Evolutionary conservation across 129 eudicot species (phyloP).

Genomic region (sunflower (Helianthus annuus)): DNA sequence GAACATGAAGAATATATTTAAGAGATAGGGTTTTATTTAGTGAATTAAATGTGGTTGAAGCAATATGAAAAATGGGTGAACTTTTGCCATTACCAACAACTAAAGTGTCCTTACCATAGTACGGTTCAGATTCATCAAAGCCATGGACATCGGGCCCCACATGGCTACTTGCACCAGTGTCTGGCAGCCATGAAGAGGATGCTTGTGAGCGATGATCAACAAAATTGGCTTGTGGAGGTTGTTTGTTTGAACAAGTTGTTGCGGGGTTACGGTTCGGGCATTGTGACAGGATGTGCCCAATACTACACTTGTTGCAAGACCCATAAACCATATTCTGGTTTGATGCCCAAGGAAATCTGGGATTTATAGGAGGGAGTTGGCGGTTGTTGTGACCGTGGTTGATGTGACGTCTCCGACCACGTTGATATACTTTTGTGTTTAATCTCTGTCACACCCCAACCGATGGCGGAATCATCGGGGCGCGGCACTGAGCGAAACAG

Average conservation of each 20-base stretch:
- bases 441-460: too few relatives aligned
- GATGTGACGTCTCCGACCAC: not conserved
- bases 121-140: too few relatives aligned
- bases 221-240: conserved; percentile 2
- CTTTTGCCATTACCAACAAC: too few relatives aligned
- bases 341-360: conserved; percentile 7
- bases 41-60: too few relatives aligned
- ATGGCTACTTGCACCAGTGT: not conserved
- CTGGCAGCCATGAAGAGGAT: not conserved
- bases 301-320: not conserved
- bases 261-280: not conserved
- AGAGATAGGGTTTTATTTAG: too few relatives aligned
- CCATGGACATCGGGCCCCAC: not conserved
- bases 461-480: too few relatives aligned
- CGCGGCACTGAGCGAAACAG: too few relatives aligned
- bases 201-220: not conserved
- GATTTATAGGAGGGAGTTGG: not conserved
- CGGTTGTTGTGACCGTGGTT: not conserved
- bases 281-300: not conserved
- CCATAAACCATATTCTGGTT: not conserved
- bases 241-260: not conserved
- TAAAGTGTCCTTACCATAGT: too few relatives aligned
- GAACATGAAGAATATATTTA: too few relatives aligned
- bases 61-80: too few relatives aligned
- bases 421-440: not conserved